Percentiles rank a stretch among this genome's conserved stretches.
Evolutionary conservation across 2,329 filamentous ascomycete species (phyloP).

Genomic region (Orbilia javanica): DNA sequence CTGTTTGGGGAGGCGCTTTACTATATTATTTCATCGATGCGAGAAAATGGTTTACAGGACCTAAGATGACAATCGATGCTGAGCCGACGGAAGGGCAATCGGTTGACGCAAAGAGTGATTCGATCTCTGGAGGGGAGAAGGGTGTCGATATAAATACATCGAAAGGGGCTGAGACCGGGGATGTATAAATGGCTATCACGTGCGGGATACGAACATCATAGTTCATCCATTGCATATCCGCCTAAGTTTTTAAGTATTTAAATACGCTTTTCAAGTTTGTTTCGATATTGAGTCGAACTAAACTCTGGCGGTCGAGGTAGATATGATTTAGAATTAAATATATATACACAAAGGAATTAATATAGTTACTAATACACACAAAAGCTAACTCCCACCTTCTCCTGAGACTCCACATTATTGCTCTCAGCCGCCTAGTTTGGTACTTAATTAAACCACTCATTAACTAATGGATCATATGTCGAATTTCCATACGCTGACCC

Average conservation of each 20-base stretch:
- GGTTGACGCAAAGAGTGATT: conserved; percentile 59
- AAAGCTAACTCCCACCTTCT: neutral
- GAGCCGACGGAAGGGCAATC: conserved; percentile 60
- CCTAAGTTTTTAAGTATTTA: no score
- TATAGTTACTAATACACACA: neutral
- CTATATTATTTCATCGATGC: conserved; percentile 72
- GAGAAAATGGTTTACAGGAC: conserved; percentile 73
- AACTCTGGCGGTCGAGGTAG: neutral
- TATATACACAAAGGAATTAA: conserved; percentile 3
- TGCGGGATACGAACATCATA: no score
- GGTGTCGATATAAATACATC: neutral
- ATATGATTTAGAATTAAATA: neutral
- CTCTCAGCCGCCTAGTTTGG: neutral
- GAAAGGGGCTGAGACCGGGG: neutral
- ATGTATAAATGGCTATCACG: neutral
- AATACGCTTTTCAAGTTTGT: no score
- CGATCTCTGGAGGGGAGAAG: neutral
- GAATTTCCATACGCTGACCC: conserved; percentile 68
- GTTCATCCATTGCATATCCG: no score
- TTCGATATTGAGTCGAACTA: neutral
- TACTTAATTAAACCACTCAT: conserved; percentile 33
- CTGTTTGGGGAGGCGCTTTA: conserved; percentile 72
- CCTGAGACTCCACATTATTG: neutral
- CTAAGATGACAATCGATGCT: conserved; percentile 70
- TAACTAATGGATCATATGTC: conserved; percentile 64